phyloP scores from a whole-genome alignment of 2,329 filamentous ascomycete species.

The Nothomitra cinnamomea region DNA sequence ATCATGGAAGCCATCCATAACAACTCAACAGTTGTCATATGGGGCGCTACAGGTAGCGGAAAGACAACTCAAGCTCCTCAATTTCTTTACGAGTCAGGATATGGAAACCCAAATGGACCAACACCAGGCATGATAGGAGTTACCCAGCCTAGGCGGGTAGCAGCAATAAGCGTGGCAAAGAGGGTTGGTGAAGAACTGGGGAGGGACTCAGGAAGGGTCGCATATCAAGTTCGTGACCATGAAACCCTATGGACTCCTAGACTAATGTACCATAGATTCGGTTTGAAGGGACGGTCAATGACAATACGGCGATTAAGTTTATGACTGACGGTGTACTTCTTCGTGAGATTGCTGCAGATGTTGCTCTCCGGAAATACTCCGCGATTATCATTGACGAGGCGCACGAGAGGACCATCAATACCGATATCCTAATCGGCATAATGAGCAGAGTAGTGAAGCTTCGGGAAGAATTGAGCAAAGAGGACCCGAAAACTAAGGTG shows the following conservation, averaged over 20 bases:
- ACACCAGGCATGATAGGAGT: conserved; percentile 88
- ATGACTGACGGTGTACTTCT: conserved; percentile 97
- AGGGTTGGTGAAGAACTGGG: conserved; percentile 78
- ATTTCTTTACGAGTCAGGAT: conserved; percentile 87
- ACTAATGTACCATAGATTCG: conserved; percentile 44
- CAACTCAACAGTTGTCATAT: conserved; percentile 76
- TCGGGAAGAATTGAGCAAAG: conserved; percentile 53
- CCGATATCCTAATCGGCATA: conserved; percentile 95
- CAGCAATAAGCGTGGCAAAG: conserved; percentile 91
- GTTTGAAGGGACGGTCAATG: conserved; percentile 69
- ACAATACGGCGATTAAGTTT: conserved; percentile 85
- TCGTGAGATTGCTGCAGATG: conserved; percentile 79
- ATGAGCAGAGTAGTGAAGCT: conserved; percentile 82
- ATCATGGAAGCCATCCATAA: conserved; percentile 97
- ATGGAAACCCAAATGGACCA: conserved; percentile 58
- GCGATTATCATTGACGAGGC: conserved; percentile 92
- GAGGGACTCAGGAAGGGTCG: conserved; percentile 57
- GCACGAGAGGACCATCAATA: conserved; percentile 93
- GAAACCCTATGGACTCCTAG: not conserved
- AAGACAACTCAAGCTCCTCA: conserved; percentile 97
- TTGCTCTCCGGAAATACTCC: conserved; percentile 77
- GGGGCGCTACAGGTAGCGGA: conserved; percentile 87
- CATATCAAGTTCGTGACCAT: conserved; percentile 38
- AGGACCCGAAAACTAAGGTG: conserved; percentile 44
- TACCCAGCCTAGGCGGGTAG: conserved; percentile 86